A percentile compares a stretch with the other conserved stretches of the same genome.
These are phyloP conservation scores for Candida xiaguanensis DNA, from an alignment of 805 yeast species.

Conservation along the genomic window DNA sequence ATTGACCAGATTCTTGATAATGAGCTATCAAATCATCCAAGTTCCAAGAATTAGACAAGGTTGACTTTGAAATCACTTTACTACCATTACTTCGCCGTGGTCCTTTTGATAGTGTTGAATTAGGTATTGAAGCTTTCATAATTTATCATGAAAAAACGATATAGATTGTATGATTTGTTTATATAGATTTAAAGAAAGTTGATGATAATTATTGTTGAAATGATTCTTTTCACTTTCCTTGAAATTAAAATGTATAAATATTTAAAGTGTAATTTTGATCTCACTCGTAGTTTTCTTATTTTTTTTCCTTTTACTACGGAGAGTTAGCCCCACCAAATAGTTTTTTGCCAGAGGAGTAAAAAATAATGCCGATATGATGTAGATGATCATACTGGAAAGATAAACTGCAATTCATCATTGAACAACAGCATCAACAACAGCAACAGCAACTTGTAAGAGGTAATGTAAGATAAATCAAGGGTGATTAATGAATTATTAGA, in stretches of 20 bases:
- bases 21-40: slow-evolving; percentile 35
- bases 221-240: too few relatives aligned
- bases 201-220: too few relatives aligned
- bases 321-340: not conserved
- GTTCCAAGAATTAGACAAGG: slow-evolving; percentile 20
- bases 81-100: slow-evolving; percentile 6
- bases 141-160: not conserved
- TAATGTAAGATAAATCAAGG: too few relatives aligned
- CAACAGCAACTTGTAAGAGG: too few relatives aligned
- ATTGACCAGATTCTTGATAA: slow-evolving; percentile 27
- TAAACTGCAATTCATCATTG: too few relatives aligned
- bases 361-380: too few relatives aligned
- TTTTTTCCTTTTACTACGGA: not conserved
- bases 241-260: not conserved
- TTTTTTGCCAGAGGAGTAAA: too few relatives aligned
- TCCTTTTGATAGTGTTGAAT: slow-evolving; percentile 7
- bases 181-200: not conserved
- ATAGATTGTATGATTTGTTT: not conserved
- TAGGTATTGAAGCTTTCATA: slow-evolving; percentile 32
- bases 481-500: too few relatives aligned
- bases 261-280: too few relatives aligned
- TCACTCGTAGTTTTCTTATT: too few relatives aligned
- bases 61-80: slow-evolving; percentile 18
- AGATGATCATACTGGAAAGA: too few relatives aligned
- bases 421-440: too few relatives aligned